Base-by-base conservation (phyloP, 2,329 filamentous ascomycete species). In the Ploettnerulaceae sp. region DNA sequence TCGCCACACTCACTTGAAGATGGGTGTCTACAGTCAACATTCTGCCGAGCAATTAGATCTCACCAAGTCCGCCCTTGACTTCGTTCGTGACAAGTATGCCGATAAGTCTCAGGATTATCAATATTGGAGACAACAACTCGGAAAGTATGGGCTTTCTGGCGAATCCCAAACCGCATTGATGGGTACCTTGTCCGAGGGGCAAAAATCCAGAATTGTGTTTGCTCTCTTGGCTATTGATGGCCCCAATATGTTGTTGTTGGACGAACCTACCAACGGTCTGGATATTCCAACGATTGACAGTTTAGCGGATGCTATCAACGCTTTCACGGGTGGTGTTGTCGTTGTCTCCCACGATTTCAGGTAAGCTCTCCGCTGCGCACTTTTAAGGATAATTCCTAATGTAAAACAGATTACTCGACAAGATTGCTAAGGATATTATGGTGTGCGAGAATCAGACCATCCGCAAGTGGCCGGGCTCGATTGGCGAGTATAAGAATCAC, bases 211-310 rank as follows among this genome's bases (percentile, higher is more conserved):
- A 79, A 96, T 98, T 64, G 93, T 98, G 32, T 98, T 98, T 67
- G 93, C 93, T 31, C 76, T 98, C 60, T 75, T 98, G 56, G 93
- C 93, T 57, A 96, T 98, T 57, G 93, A 98, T 61, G 74, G 82
- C 21, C 93, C 93, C 60, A 98, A 98, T 78, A 98, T 98, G 93
- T 72, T 98, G 61, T 71, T 98, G 59, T 81, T 98, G 47, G 93
- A 98, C 74, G 93, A 98, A 75, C 94, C 93, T 69, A 98, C 93
- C 67, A 98, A 98, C 82, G 93, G 93, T 79, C 76, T 98, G 54
- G 93, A 98, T 77, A 98, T 98, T 57, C 90, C 93, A 22, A 97
- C 93, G 44, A 98, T 98, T 64, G 93, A 98, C 75, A 90, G 85
- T 71, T 72, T 98, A 72, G 94, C 93, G 2, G 91, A 98, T 64